Conservation (phyloP, 2,329 filamentous ascomycete species). For the Hymenoscyphus scutula region DNA sequence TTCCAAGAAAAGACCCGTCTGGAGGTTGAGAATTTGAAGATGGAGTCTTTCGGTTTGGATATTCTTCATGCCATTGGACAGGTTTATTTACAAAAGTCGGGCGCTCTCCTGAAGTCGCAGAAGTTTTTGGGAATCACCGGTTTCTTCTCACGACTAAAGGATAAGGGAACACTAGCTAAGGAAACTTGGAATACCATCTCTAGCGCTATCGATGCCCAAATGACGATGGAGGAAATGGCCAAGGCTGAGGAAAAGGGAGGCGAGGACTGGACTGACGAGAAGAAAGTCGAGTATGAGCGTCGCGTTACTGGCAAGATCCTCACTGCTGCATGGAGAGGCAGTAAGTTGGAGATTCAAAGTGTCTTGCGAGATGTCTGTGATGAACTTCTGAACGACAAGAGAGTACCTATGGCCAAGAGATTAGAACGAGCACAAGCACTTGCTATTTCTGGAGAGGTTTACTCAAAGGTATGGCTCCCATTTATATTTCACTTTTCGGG, state of each 20-base stretch:
- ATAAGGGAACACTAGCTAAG: constrained; percentile 95
- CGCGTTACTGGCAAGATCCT: constrained; percentile 97
- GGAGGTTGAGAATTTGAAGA: constrained; percentile 97
- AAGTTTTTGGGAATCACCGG: constrained; percentile 95
- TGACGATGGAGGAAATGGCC: constrained; percentile 99
- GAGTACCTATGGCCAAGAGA: constrained; percentile 77
- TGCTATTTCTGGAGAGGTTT: constrained; percentile 84
- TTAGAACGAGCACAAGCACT: constrained; percentile 89
- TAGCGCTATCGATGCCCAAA: constrained; percentile 92
- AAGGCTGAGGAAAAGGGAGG: constrained; percentile 91
- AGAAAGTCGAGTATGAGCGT: constrained; percentile 91
- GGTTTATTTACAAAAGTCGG: constrained; percentile 86
- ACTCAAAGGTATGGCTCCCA: constrained; percentile 66
- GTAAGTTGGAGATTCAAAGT: constrained; percentile 97
- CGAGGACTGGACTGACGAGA: constrained; percentile 98
- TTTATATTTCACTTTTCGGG: not conserved
- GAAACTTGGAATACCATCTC: constrained; percentile 98
- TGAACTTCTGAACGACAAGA: constrained; percentile 74
- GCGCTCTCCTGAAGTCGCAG: constrained; percentile 85
- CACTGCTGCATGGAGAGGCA: constrained; percentile 92
- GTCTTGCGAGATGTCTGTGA: constrained; percentile 95
- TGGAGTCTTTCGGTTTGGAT: constrained; percentile 97
- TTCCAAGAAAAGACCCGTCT: constrained; percentile 94
- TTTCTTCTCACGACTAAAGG: constrained; percentile 90
- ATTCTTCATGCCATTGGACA: constrained; percentile 93